A percentile compares a stretch with the other conserved stretches of the same genome.
Conservation (phyloP, 495 filamentous ascomycete genomes). For the Pyrenopolyporus hunteri region DNA sequence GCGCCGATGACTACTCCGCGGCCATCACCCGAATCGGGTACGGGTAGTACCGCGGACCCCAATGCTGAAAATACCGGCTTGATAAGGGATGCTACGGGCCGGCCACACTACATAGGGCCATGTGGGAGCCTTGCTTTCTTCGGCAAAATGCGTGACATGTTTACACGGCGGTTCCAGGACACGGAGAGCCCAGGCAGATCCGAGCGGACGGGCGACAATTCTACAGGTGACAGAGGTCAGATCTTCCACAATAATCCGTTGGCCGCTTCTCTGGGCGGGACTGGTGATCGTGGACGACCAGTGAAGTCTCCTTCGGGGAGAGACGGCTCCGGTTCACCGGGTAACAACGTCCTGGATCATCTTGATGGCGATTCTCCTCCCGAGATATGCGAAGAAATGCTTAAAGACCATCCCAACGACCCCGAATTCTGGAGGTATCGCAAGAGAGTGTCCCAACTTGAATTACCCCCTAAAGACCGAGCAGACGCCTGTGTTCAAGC, state of each 20-base stretch:
- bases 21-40: constrained; percentile 3
- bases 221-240: background rate
- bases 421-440: constrained; percentile 36
- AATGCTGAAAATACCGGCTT: constrained; percentile 27
- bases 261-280: constrained; percentile 29
- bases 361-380: constrained; percentile 34
- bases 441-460: constrained; percentile 29
- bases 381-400: constrained; percentile 29
- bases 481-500: constrained; percentile 48
- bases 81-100: constrained; percentile 45
- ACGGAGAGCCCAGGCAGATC: constrained; percentile 4
- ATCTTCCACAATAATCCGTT: constrained; percentile 17
- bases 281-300: constrained; percentile 17
- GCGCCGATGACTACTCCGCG: background rate
- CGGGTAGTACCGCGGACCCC: background rate
- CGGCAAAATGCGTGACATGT: constrained; percentile 40
- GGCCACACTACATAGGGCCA: constrained; percentile 49
- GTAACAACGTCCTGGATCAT: constrained; percentile 11
- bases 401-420: constrained; percentile 27
- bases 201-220: background rate
- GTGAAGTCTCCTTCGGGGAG: background rate
- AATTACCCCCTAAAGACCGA: constrained; percentile 38
- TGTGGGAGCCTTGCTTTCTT: constrained; percentile 45
- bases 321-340: background rate
- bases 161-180: constrained; percentile 24